Percentiles rank a stretch among this genome's conserved stretches.
Evolutionary conservation across 768 basidiomycete genomes (phyloP).

Genomic region (Myochromella boudieri): DNA sequence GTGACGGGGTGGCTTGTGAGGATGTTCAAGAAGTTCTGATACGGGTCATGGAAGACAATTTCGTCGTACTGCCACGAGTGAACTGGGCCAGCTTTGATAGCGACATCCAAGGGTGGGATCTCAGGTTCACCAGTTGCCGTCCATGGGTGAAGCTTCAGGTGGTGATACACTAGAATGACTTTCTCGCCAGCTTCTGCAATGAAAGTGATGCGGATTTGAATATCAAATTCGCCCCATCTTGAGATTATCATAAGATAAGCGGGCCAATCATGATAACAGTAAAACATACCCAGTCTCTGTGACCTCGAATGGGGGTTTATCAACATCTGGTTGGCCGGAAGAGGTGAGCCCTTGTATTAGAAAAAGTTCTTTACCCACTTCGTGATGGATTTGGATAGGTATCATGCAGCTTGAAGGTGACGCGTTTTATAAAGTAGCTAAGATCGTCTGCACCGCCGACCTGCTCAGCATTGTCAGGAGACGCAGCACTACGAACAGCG

Average conservation of each 20-base stretch:
- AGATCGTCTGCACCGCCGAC: slow-evolving; percentile 92
- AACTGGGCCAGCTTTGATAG: slow-evolving; percentile 72
- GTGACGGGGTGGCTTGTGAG: slow-evolving; percentile 85
- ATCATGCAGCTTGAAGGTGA: slow-evolving; percentile 97
- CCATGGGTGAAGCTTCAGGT: slow-evolving; percentile 96
- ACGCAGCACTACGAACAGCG: slow-evolving; percentile 86
- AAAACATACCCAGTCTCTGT: slow-evolving; percentile 85
- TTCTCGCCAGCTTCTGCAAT: slow-evolving; percentile 90
- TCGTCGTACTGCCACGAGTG: slow-evolving; percentile 99
- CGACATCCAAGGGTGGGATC: slow-evolving; percentile 65
- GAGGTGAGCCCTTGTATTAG: background rate
- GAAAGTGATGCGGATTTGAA: slow-evolving; percentile 90
- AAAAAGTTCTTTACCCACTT: slow-evolving; percentile 51
- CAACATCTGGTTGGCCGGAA: slow-evolving; percentile 57
- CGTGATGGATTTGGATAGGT: slow-evolving; percentile 90
- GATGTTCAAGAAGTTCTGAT: slow-evolving; percentile 78
- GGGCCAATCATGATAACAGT: background rate
- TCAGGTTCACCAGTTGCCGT: slow-evolving; percentile 60
- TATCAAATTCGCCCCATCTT: slow-evolving; percentile 99
- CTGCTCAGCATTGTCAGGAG: slow-evolving; percentile 65
- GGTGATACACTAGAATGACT: slow-evolving; percentile 82
- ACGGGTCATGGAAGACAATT: slow-evolving; percentile 94
- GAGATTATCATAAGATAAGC: background rate
- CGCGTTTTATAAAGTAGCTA: slow-evolving; percentile 90
- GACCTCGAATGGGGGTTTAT: slow-evolving; percentile 92